These are phyloP conservation scores for Kluyveromyces nonfermentans DNA, from an alignment of 805 yeast species.

Conservation along the genomic window DNA sequence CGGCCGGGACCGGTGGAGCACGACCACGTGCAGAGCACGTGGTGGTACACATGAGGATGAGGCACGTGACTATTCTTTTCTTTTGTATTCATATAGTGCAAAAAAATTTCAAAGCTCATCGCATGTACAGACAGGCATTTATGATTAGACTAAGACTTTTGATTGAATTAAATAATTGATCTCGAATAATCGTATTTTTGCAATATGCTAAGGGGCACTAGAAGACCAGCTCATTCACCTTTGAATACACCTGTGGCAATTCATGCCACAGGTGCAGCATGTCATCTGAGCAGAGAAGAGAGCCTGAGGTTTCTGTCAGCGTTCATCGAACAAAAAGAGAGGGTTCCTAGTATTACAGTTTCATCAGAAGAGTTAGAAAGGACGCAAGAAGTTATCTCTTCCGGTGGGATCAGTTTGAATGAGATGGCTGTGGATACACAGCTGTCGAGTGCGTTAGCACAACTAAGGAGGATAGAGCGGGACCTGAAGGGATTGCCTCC, in stretches of 20 bases:
- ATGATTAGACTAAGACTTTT: no score
- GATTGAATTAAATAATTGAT: no score
- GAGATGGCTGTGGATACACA: conserved; percentile 18
- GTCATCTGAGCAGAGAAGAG: conserved; percentile 22
- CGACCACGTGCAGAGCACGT: no score
- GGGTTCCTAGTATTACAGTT: conserved; percentile 7
- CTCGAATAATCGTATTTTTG: no score
- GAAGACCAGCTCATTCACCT: conserved; percentile 18
- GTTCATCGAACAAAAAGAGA: conserved; percentile 22
- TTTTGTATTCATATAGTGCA: no score
- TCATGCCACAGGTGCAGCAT: conserved; percentile 16
- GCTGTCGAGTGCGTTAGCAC: conserved; percentile 35
- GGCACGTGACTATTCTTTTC: neutral
- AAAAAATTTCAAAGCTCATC: neutral
- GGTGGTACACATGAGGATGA: no score
- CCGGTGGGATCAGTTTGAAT: conserved; percentile 4
- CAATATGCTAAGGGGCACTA: conserved; percentile 13
- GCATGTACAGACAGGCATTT: neutral
- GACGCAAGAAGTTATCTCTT: conserved; percentile 1
- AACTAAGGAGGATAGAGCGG: conserved; percentile 64
- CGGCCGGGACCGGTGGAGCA: no score
- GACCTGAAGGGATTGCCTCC: conserved; percentile 79
- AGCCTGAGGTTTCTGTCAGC: conserved; percentile 19
- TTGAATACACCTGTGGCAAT: conserved; percentile 24
- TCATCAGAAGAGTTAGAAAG: neutral